Conservation (phyloP, 139 green algal species). For the Chlamydomonas asymmetrica region DNA sequence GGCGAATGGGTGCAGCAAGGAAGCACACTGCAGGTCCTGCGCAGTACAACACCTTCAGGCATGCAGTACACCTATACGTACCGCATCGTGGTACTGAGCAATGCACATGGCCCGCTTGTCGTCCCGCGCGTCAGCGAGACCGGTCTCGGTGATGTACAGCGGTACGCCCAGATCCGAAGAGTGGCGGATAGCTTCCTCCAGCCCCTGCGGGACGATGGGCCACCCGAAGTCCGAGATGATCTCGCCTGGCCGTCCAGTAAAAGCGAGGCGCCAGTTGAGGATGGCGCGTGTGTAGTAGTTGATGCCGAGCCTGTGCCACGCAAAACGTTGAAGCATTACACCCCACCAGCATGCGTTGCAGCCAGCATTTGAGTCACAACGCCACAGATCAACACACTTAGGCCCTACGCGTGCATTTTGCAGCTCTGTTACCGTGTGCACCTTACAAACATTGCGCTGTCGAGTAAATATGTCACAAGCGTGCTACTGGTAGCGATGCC, state of each 20-base stretch:
- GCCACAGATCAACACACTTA: too few species aligned
- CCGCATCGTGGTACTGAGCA: constrained; percentile 34
- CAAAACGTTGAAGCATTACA: too few species aligned
- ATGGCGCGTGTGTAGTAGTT: constrained; percentile 45
- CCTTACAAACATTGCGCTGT: too few species aligned
- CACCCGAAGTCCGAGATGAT: constrained; percentile 80
- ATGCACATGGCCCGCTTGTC: constrained; percentile 32
- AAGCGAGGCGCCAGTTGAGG: constrained; percentile 19
- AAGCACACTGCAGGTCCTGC: too few species aligned
- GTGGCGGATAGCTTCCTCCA: constrained; percentile 53
- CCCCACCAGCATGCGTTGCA: too few species aligned
- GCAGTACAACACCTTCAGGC: too few species aligned
- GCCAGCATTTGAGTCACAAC: too few species aligned
- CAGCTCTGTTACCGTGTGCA: too few species aligned
- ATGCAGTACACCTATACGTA: neutral
- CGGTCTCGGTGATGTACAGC: constrained; percentile 83
- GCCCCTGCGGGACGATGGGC: constrained; percentile 58
- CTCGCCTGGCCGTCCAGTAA: constrained; percentile 39
- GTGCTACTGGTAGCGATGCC: too few species aligned
- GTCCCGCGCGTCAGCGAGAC: constrained; percentile 61
- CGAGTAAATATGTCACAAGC: too few species aligned
- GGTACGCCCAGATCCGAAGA: constrained; percentile 52
- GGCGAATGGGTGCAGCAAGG: too few species aligned
- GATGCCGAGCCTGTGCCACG: constrained; percentile 30
- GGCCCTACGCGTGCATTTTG: too few species aligned